Evolutionary conservation across 1,284 basidiomycete genomes (phyloP).

Genomic region (Exobasidium cylindrosporum): DNA sequence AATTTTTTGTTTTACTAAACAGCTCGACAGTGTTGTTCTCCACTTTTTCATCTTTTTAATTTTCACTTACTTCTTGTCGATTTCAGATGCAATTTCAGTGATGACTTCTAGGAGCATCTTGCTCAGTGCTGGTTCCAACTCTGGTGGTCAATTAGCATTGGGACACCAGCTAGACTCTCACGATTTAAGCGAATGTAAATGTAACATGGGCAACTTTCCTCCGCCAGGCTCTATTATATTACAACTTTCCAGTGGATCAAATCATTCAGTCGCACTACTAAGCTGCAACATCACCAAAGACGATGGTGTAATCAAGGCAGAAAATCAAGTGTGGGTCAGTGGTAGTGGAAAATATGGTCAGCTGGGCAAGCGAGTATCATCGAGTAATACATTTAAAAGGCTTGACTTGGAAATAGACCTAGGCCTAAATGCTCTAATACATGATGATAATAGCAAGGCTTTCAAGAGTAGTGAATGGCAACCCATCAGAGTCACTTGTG

Average conservation of each 20-base stretch:
- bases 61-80: too few species aligned
- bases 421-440: background rate
- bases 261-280: conserved; percentile 1
- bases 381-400: background rate
- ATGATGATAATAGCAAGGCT: too few species aligned
- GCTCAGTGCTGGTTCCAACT: conserved; percentile 16
- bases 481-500: background rate
- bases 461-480: background rate
- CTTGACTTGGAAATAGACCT: background rate
- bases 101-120: background rate
- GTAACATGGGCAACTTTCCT: background rate
- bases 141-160: conserved; percentile 15
- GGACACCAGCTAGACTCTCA: conserved; percentile 10
- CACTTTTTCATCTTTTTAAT: too few species aligned
- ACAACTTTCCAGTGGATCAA: conserved; percentile 6
- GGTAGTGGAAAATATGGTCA: background rate
- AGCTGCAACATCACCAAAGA: background rate
- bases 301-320: background rate
- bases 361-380: background rate
- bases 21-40: too few species aligned
- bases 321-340: conserved; percentile 6
- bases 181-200: background rate
- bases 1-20: too few species aligned
- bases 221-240: background rate
- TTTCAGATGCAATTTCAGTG: too few species aligned